Percentiles rank a stretch among this genome's conserved stretches.
Evolutionary conservation across 768 basidiomycete species (phyloP).

Genomic region (Boletus tomentosulus): DNA sequence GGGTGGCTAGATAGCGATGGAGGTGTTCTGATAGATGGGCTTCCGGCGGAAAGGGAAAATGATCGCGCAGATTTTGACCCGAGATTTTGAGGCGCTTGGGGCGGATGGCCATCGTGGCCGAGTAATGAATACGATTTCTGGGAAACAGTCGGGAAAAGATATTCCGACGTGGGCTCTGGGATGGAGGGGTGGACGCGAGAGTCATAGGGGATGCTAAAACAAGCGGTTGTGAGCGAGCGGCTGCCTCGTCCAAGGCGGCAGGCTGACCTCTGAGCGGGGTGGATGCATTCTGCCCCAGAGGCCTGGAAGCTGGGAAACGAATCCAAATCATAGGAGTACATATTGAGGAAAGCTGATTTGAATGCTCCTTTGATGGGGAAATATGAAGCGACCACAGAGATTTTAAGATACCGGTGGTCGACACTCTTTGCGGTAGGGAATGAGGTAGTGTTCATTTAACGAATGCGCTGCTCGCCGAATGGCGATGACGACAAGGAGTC

Average conservation of each 20-base stretch:
- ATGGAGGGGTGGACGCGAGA: background rate
- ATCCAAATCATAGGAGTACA: slow-evolving; percentile 15
- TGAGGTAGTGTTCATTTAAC: slow-evolving; percentile 19
- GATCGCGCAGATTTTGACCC: slow-evolving; percentile 5
- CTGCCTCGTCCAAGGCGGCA: slow-evolving; percentile 3
- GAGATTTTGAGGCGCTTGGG: background rate
- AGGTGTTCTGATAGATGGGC: background rate
- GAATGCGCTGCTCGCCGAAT: slow-evolving; percentile 16
- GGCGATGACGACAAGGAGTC: slow-evolving; percentile 23
- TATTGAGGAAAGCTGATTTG: slow-evolving; percentile 13
- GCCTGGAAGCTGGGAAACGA: background rate
- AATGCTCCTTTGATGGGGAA: slow-evolving; percentile 21
- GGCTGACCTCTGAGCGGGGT: slow-evolving; percentile 13
- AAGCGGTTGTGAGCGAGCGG: slow-evolving; percentile 5
- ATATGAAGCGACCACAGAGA: slow-evolving; percentile 9
- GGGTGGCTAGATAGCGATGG: slow-evolving; percentile 9
- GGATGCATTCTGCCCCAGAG: slow-evolving; percentile 1
- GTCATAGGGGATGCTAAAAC: slow-evolving; percentile 11
- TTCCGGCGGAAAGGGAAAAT: slow-evolving; percentile 3
- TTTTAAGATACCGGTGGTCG: slow-evolving; percentile 19
- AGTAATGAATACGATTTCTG: slow-evolving; percentile 6
- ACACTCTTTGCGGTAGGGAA: slow-evolving; percentile 12
- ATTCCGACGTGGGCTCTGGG: background rate
- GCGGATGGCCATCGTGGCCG: background rate
- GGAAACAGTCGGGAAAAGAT: background rate